phyloP scores from a whole-genome alignment of 768 basidiomycete genomes.

The Rhizopogon rudus region DNA sequence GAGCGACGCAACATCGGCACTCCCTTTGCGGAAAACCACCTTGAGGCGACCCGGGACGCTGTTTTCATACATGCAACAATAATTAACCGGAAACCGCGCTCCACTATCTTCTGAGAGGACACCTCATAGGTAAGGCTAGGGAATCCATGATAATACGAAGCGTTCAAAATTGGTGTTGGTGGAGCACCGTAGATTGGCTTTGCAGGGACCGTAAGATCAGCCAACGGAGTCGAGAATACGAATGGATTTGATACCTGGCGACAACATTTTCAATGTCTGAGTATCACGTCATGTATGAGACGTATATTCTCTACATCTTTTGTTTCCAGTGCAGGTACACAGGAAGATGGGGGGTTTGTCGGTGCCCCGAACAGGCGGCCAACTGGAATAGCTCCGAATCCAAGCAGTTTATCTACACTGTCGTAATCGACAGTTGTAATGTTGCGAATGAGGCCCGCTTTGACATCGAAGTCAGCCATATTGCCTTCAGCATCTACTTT shows the following conservation, averaged over 20 bases:
- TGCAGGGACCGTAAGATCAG: slow-evolving; percentile 22
- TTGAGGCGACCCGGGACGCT: slow-evolving; percentile 71
- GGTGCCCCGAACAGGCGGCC: slow-evolving; percentile 17
- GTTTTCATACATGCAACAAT: slow-evolving; percentile 83
- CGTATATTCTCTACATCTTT: slow-evolving; percentile 25
- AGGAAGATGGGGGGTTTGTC: neutral
- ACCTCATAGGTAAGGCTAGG: slow-evolving; percentile 48
- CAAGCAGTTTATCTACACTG: slow-evolving; percentile 52
- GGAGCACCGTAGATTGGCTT: slow-evolving; percentile 29
- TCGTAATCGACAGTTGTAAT: slow-evolving; percentile 62
- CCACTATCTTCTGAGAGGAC: slow-evolving; percentile 11
- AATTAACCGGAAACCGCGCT: slow-evolving; percentile 44
- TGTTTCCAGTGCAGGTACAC: slow-evolving; percentile 5
- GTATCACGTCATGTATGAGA: slow-evolving; percentile 24
- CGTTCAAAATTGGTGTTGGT: slow-evolving; percentile 19
- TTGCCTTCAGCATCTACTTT: slow-evolving; percentile 57
- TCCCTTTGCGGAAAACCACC: slow-evolving; percentile 54
- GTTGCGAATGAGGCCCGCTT: slow-evolving; percentile 71
- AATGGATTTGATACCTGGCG: slow-evolving; percentile 18
- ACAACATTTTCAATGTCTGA: slow-evolving; percentile 19
- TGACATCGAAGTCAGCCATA: slow-evolving; percentile 66
- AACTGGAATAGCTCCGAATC: slow-evolving; percentile 11
- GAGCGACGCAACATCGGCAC: slow-evolving; percentile 64
- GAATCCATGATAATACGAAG: slow-evolving; percentile 41
- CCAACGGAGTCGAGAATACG: slow-evolving; percentile 18